phyloP scores from a whole-genome alignment of 2,329 filamentous ascomycete genomes.

The Penicillium sumatraense region DNA sequence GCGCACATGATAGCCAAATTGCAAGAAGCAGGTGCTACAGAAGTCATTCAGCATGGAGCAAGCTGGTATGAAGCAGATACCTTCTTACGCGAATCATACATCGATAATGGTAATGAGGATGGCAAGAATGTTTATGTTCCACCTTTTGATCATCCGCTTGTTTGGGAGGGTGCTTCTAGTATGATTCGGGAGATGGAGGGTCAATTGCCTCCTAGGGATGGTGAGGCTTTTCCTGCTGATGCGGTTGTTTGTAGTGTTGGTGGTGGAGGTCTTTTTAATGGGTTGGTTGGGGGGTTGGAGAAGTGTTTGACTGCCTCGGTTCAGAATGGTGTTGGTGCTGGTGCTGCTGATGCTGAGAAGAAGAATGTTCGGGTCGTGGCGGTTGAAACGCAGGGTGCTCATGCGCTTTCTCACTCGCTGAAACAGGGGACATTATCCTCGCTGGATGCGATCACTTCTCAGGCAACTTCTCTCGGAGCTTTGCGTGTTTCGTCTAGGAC shows the following conservation, averaged over 20 bases:
- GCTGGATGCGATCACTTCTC: conserved; percentile 70
- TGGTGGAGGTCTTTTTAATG: conserved; percentile 77
- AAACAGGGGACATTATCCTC: conserved; percentile 58
- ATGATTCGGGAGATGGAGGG: conserved; percentile 41
- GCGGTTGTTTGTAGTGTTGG: conserved; percentile 78
- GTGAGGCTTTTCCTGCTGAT: conserved; percentile 55
- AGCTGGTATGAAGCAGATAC: conserved; percentile 72
- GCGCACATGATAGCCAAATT: conserved; percentile 72
- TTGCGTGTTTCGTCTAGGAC: conserved; percentile 66
- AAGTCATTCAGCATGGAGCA: conserved; percentile 69
- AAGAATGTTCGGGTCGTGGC: conserved; percentile 59
- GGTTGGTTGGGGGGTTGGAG: conserved; percentile 68
- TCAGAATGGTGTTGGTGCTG: too few species aligned
- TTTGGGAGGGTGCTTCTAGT: conserved; percentile 42
- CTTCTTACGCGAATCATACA: conserved; percentile 60
- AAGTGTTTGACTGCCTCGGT: conserved; percentile 18
- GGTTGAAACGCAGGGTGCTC: conserved; percentile 73
- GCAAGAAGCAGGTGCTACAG: conserved; percentile 62
- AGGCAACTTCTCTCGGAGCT: conserved; percentile 73
- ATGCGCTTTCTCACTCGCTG: conserved; percentile 68
- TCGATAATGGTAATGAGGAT: conserved; percentile 21
- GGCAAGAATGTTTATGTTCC: conserved; percentile 37
- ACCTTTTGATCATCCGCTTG: conserved; percentile 43
- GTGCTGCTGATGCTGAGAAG: neutral
- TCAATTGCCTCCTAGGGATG: conserved; percentile 34